A percentile compares a stretch with the other conserved stretches of the same genome.
phyloP scores from a whole-genome alignment of 2,329 filamentous ascomycete species.

The Myriosclerotinia scirpicola region DNA sequence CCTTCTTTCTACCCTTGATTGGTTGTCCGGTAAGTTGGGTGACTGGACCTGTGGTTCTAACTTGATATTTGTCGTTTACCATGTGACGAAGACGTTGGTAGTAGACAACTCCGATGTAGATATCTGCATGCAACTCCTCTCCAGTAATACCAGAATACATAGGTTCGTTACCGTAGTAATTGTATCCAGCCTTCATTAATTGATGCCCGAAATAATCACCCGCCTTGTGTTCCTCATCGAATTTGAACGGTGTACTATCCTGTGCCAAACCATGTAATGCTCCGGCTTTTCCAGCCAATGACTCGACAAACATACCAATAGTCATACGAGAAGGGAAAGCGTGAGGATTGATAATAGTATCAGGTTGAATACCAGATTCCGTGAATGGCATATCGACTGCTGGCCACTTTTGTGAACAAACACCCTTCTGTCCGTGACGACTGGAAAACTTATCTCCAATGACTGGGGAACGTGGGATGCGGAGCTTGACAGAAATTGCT shows the following conservation, averaged over 20 bases:
- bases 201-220: slow-evolving; percentile 96
- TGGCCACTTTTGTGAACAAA: slow-evolving; percentile 94
- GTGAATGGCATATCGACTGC: slow-evolving; percentile 93
- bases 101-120: slow-evolving; percentile 96
- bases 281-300: slow-evolving; percentile 90
- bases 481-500: slow-evolving; percentile 87
- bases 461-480: slow-evolving; percentile 83
- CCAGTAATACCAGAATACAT: slow-evolving; percentile 98
- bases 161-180: slow-evolving; percentile 97
- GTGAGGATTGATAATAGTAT: slow-evolving; percentile 98
- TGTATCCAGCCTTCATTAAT: slow-evolving; percentile 91
- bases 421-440: slow-evolving; percentile 97
- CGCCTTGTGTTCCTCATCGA: slow-evolving; percentile 88
- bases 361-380: slow-evolving; percentile 93
- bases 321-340: slow-evolving; percentile 99
- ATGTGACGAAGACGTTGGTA: slow-evolving; percentile 98
- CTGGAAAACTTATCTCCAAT: slow-evolving; percentile 99
- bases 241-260: slow-evolving; percentile 92
- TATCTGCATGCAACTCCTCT: slow-evolving; percentile 89
- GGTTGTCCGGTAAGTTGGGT: slow-evolving; percentile 90
- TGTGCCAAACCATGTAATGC: slow-evolving; percentile 94
- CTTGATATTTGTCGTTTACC: slow-evolving; percentile 99
- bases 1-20: slow-evolving; percentile 94
- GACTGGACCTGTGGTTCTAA: slow-evolving; percentile 90
- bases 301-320: slow-evolving; percentile 99